Base-by-base conservation (phyloP, 1,139 yeast genomes). In the Pichia sp. region DNA sequence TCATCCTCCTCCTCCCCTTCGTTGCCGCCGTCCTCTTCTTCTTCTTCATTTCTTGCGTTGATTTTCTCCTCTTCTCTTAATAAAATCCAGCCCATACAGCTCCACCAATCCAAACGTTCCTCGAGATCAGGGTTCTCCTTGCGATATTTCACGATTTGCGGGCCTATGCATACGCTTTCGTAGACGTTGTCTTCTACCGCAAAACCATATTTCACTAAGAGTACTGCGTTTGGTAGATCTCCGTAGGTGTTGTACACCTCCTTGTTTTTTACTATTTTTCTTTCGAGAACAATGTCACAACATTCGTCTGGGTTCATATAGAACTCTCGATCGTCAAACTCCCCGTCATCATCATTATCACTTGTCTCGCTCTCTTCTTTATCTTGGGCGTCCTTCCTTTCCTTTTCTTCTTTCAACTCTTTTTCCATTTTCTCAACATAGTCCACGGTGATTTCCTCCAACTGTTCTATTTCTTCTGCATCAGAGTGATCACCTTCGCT, bases 161-260 rank as follows among this genome's bases (percentile, higher is more conserved):
- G 73, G 1, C 84, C 82, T 34, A 87, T 65, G 55, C 80, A 75
- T 24, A 87, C 78, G 3, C 77, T 67, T 61, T 87, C 92, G 63
- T 79, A 77, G 27, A 73, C 73, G 63, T 88, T 87, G 46, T 76
- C 73, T 57, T 73, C 70, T 42, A 79, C 74, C 6, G 85, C 79
- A 66, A 90, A 89, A 0, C 96, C 96, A 64, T 89, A 90, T 56
- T 88, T 77, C 30, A 90, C 83, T 16, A 90, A 69, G 44, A 90
- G 72, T 48, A 81, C 77, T 0, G 87, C 77, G 62, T 87, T 88
- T 16, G 86, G 73, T 46, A 84, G 73, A 47, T 84, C 84, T 0
- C 96, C 96, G 63, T 88, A 89, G 0, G 93, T 83, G 68, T 87
- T 88, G 74, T 83, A 86, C 12, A 90, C 68, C 64, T 90, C 96